phyloP scores from a whole-genome alignment of 805 yeast species.

The Spencermartinsiella europaea region DNA sequence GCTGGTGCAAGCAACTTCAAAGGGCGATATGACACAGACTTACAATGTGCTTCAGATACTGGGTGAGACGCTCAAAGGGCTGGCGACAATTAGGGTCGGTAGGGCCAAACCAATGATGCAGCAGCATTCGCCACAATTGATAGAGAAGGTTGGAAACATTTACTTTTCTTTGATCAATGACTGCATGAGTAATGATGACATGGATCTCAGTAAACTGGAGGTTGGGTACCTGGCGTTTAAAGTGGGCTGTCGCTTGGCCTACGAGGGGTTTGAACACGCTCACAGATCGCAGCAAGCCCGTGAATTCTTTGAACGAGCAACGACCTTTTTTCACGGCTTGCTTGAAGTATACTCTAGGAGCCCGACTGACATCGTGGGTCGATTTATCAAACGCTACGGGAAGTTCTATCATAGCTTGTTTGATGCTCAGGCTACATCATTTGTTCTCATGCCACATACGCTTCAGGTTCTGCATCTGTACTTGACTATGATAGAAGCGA shows the following conservation, averaged over 20 bases:
- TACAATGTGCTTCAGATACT: constrained; percentile 61
- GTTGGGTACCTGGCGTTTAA: constrained; percentile 76
- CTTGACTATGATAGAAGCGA: constrained; percentile 54
- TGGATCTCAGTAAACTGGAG: constrained; percentile 52
- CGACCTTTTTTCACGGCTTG: constrained; percentile 56
- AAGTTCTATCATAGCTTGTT: constrained; percentile 64
- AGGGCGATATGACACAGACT: constrained; percentile 36
- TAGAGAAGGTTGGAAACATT: constrained; percentile 53
- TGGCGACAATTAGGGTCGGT: constrained; percentile 78
- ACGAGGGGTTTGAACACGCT: constrained; percentile 71
- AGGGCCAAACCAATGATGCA: constrained; percentile 75
- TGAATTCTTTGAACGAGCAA: constrained; percentile 54
- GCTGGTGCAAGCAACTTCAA: constrained; percentile 39
- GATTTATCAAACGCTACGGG: constrained; percentile 67
- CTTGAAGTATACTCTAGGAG: constrained; percentile 44
- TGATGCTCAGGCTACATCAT: constrained; percentile 59
- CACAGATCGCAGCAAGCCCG: constrained; percentile 52
- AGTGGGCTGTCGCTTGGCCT: constrained; percentile 63
- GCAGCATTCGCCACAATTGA: constrained; percentile 57
- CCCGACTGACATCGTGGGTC: constrained; percentile 46
- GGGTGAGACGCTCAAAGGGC: constrained; percentile 71
- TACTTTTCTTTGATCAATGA: constrained; percentile 55
- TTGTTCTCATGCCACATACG: constrained; percentile 62
- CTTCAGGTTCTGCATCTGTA: constrained; percentile 56
- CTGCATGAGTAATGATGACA: constrained; percentile 39